These are phyloP conservation scores for Curvularia eragrostidis DNA, from an alignment of 2,329 filamentous ascomycete species.

Conservation along the genomic window DNA sequence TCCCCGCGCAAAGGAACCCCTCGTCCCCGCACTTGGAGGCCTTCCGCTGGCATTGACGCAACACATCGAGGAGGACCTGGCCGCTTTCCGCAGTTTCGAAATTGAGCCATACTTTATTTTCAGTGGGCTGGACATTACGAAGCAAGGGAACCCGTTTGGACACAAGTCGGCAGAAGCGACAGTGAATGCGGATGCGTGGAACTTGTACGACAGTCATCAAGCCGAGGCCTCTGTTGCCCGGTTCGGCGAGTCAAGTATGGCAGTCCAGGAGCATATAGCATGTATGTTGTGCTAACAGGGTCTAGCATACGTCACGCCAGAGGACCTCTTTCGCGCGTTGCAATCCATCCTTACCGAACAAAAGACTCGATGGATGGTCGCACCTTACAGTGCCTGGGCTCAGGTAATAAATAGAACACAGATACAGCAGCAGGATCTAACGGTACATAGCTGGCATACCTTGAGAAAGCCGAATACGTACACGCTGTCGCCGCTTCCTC, in stretches of 20 bases:
- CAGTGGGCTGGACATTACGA: slow-evolving; percentile 81
- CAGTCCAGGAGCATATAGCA: not conserved
- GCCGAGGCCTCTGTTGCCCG: slow-evolving; percentile 80
- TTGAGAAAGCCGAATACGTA: slow-evolving; percentile 68
- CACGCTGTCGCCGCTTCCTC: slow-evolving; percentile 83
- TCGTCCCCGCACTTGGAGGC: slow-evolving; percentile 88
- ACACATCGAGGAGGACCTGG: slow-evolving; percentile 78
- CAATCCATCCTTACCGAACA: slow-evolving; percentile 75
- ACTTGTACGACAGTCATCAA: slow-evolving; percentile 79
- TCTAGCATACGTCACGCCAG: slow-evolving; percentile 67
- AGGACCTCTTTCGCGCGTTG: slow-evolving; percentile 77
- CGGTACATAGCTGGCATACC: slow-evolving; percentile 71
- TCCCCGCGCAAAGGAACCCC: slow-evolving; percentile 73
- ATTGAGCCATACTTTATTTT: slow-evolving; percentile 91
- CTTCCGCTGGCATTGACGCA: slow-evolving; percentile 78
- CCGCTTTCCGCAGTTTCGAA: slow-evolving; percentile 70
- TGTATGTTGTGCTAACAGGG: slow-evolving; percentile 18
- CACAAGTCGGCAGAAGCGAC: slow-evolving; percentile 69
- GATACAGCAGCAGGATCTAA: slow-evolving; percentile 1
- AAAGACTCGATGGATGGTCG: slow-evolving; percentile 76
- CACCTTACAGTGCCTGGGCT: slow-evolving; percentile 85
- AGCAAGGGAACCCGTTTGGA: slow-evolving; percentile 66
- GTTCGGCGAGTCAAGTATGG: slow-evolving; percentile 82
- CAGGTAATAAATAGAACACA: slow-evolving; percentile 64
- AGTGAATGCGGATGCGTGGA: slow-evolving; percentile 82